Evolutionary conservation across 2,329 filamentous ascomycete species (phyloP).

Genomic region (Scorias spongiosa): DNA sequence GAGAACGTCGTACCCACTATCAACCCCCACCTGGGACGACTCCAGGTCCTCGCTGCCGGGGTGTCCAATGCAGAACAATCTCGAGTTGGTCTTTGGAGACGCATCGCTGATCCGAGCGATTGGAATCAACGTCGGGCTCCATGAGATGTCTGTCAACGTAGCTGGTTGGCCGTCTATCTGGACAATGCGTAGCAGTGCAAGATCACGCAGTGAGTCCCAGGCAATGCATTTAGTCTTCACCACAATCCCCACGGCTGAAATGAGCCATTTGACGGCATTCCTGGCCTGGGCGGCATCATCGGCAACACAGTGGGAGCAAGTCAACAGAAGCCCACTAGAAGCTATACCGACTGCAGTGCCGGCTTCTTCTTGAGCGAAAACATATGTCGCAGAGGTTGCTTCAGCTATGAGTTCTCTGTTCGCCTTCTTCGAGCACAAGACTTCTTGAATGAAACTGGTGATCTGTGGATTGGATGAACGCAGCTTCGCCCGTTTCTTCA

Average conservation of each 20-base stretch:
- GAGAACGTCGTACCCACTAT: conserved; percentile 33
- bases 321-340: conserved; percentile 30
- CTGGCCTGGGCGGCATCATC: conserved; percentile 25
- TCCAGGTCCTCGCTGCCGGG: conserved; percentile 33
- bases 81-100: conserved; percentile 6
- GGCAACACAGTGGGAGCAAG: conserved; percentile 37
- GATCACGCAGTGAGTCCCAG: conserved; percentile 30
- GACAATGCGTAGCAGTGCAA: conserved; percentile 32
- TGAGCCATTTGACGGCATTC: conserved; percentile 21
- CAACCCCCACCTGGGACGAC: conserved; percentile 16
- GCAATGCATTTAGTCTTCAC: conserved; percentile 26
- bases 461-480: conserved; percentile 4
- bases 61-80: conserved; percentile 26
- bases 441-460: background rate
- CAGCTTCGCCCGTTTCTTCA: conserved; percentile 5
- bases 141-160: too few species aligned
- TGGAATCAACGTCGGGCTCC: conserved; percentile 7
- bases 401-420: conserved; percentile 1
- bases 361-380: conserved; percentile 36
- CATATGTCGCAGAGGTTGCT: conserved; percentile 17
- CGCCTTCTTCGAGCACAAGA: background rate
- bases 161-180: conserved; percentile 11
- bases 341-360: conserved; percentile 38
- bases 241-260: conserved; percentile 27
- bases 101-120: conserved; percentile 4